A percentile compares a stretch with the other conserved stretches of the same genome.
Evolutionary conservation across 176 grass and related monocot genomes (phyloP).

Genomic region (Carex pumila): DNA sequence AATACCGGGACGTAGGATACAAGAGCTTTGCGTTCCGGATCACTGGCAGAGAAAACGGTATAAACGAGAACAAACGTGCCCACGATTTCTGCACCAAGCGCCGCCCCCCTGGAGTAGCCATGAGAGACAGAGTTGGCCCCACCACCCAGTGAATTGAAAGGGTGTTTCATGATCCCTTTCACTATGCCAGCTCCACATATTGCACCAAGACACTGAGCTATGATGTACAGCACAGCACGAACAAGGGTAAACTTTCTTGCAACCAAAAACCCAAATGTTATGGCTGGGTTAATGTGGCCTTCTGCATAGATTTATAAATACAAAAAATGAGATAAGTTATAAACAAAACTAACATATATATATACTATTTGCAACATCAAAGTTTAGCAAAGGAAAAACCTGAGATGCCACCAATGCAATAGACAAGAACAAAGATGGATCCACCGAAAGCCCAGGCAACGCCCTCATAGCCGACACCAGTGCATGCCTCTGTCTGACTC

Average conservation of each 20-base stretch:
- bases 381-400: slow-evolving; percentile 9
- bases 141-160: slow-evolving; percentile 39
- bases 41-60: slow-evolving; percentile 67
- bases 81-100: slow-evolving; percentile 54
- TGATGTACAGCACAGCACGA: slow-evolving; percentile 50
- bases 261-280: slow-evolving; percentile 69
- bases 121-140: slow-evolving; percentile 43
- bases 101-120: slow-evolving; percentile 27
- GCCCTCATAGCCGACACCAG: slow-evolving; percentile 63
- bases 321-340: not conserved
- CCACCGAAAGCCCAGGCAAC: slow-evolving; percentile 82
- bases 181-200: slow-evolving; percentile 67
- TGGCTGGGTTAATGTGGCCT: slow-evolving; percentile 80
- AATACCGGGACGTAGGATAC: slow-evolving; percentile 52
- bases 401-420: slow-evolving; percentile 69
- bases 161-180: slow-evolving; percentile 48
- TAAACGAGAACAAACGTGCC: slow-evolving; percentile 89
- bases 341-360: not conserved
- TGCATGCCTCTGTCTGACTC: slow-evolving; percentile 6
- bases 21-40: slow-evolving; percentile 58
- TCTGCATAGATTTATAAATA: slow-evolving; percentile 27
- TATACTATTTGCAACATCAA: not conserved
- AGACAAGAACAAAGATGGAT: slow-evolving; percentile 84
- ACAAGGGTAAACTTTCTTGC: slow-evolving; percentile 57
- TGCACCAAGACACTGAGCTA: slow-evolving; percentile 80